A percentile compares a stretch with the other conserved stretches of the same genome.
phyloP scores from a whole-genome alignment of 208 protist genomes.

The Leishmania guyanensis region DNA sequence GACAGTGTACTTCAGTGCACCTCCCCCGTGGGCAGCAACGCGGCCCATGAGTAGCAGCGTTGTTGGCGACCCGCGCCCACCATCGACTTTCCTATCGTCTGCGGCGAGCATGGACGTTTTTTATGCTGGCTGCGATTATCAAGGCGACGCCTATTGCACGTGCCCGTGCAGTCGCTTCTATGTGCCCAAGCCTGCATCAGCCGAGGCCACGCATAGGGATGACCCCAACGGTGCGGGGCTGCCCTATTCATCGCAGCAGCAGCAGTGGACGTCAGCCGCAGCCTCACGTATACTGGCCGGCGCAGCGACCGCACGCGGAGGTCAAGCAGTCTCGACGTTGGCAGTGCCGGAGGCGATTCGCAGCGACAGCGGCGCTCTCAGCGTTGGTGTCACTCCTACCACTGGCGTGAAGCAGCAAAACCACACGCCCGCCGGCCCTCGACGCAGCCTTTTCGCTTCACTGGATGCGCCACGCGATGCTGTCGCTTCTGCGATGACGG shows the following conservation, averaged over 20 bases:
- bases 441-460: conserved; percentile 11
- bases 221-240: background rate
- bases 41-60: background rate
- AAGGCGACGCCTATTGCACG: conserved; percentile 28
- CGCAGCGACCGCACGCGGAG: background rate
- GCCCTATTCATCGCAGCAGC: background rate
- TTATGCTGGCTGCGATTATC: conserved; percentile 31
- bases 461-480: conserved; percentile 13
- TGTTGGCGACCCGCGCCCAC: background rate
- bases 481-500: background rate
- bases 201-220: background rate
- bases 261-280: background rate
- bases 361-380: background rate
- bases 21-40: background rate
- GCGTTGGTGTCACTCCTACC: background rate
- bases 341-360: background rate
- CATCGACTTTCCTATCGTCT: background rate
- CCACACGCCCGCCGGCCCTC: background rate
- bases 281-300: background rate
- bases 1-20: conserved; percentile 31
- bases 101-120: conserved; percentile 9
- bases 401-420: background rate
- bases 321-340: background rate
- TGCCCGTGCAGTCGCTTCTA: conserved; percentile 27
- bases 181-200: background rate